Percentiles rank a stretch among this genome's conserved stretches.
Evolutionary conservation across 139 green algal species (phyloP).

Genomic region (Volvox reticuliferus): DNA sequence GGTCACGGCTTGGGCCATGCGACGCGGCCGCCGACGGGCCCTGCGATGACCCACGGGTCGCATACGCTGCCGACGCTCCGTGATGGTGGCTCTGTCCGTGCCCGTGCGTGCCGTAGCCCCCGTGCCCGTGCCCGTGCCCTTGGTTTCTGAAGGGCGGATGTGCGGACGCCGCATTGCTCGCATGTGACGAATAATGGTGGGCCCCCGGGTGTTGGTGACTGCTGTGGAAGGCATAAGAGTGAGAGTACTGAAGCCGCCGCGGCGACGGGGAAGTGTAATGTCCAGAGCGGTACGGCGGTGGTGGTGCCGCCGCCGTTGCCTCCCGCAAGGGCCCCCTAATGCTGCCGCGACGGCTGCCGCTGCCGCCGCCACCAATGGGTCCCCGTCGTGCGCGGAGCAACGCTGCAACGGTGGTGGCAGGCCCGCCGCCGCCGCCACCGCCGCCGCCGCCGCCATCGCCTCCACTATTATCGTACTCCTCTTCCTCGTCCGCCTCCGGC

Average conservation of each 20-base stretch:
- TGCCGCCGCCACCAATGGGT: neutral
- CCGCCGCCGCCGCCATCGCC: neutral
- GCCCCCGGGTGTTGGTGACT: neutral
- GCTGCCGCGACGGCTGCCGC: neutral
- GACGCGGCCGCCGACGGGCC: neutral
- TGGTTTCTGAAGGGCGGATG: neutral
- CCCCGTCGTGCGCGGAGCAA: neutral
- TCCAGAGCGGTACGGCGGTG: too few species aligned
- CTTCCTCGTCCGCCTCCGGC: constrained; percentile 16
- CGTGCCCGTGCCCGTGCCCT: neutral
- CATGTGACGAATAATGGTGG: neutral
- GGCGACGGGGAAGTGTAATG: neutral
- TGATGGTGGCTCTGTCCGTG: constrained; percentile 5
- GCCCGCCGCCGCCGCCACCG: neutral
- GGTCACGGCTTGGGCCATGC: neutral
- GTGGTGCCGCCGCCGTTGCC: neutral
- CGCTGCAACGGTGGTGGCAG: too few species aligned
- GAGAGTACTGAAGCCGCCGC: neutral
- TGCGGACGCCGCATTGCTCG: neutral
- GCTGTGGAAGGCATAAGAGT: neutral
- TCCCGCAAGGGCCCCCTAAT: too few species aligned
- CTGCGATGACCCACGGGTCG: neutral
- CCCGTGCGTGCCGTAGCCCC: too few species aligned
- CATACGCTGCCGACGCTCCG: neutral
- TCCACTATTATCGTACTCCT: neutral